Percentiles rank a stretch among this genome's conserved stretches.
phyloP scores from a whole-genome alignment of 202 grass and related monocot species.

The Panicum virgatum region DNA sequence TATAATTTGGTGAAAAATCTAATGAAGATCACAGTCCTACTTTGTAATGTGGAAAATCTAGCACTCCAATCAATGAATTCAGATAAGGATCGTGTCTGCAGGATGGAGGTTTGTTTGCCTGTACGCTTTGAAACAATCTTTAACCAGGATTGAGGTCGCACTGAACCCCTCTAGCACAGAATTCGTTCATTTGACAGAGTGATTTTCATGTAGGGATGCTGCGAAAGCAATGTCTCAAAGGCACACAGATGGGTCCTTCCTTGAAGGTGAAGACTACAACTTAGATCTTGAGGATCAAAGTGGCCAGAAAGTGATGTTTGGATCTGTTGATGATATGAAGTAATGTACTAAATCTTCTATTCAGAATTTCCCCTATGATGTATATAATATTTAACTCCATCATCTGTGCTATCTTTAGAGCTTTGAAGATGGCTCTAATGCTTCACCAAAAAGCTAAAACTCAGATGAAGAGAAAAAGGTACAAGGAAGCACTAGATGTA shows the following conservation, averaged over 20 bases:
- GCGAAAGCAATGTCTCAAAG: constrained; percentile 77
- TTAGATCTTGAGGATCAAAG: constrained; percentile 96
- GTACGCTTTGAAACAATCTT: background rate
- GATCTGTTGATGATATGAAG: constrained; percentile 83
- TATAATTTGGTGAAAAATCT: background rate
- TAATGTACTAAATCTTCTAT: constrained; percentile 42
- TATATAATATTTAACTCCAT: constrained; percentile 7
- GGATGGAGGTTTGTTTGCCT: background rate
- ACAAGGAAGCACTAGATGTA: constrained; percentile 87
- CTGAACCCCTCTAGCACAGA: background rate
- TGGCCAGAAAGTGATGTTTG: constrained; percentile 87
- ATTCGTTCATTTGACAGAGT: background rate
- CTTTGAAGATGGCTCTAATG: constrained; percentile 93
- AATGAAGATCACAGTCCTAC: background rate
- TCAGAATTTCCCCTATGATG: background rate
- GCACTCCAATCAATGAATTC: background rate
- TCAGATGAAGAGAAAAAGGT: constrained; percentile 61
- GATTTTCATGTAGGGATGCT: constrained; percentile 63
- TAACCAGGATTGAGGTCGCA: background rate
- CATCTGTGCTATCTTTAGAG: constrained; percentile 40
- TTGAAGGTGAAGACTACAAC: constrained; percentile 71
- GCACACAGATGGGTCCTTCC: constrained; percentile 87
- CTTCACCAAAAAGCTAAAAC: constrained; percentile 84
- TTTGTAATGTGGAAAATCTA: background rate
- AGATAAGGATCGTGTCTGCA: background rate